Evolutionary conservation across 1,139 yeast genomes (phyloP), one percentile per base, ranked within the genome.

Genomic region (Geotrichum cucujoidarum): DNA sequence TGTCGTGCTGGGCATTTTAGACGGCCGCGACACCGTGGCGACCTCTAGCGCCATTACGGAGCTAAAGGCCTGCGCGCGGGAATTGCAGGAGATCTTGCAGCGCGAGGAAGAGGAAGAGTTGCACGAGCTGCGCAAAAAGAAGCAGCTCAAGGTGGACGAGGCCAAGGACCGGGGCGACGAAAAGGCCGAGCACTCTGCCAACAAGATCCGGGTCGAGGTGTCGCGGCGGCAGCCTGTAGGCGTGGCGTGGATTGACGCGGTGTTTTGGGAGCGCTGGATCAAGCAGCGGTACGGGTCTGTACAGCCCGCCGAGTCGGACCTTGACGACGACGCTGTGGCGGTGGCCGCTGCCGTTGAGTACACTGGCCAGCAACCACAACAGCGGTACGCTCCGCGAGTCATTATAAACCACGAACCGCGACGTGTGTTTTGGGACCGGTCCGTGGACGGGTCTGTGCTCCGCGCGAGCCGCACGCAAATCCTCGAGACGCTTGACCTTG

Each of bases 231-330:
- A 64, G 25, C 55, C 56, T 22, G 65, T 65, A 7, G 67, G 67
- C 17, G 65, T 67, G 48, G 69, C 68, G 3, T 67, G 70, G 70
- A 63, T 67, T 41, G 67, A 67, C 48, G 66, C 66, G 7, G 54
- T 60, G 14, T 63, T 64, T 47, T 66, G 69, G 69, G 64, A 61
- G 44, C 55, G 66, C 33, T 67, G 70, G 69, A 55, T 67, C 45
- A 54, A 58, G 41, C 56, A 55, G 34, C 59, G 65, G n/a, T 66
- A 61, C 43, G 66, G 66, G 18, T 11, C 32, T 2, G 14, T 20
- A 13, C 18, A 17, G 14, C n/a, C 13, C 17, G 39, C 14, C 35
- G 59, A 56, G 32, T 39, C 50, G 6, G 17, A 14, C 33, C 7
- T 11, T 25, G 11, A 11, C 29, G 16, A 5, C 16, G 13, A 10